Conservation (phyloP, 1,284 basidiomycete species). For the Meripilus lineatus region DNA sequence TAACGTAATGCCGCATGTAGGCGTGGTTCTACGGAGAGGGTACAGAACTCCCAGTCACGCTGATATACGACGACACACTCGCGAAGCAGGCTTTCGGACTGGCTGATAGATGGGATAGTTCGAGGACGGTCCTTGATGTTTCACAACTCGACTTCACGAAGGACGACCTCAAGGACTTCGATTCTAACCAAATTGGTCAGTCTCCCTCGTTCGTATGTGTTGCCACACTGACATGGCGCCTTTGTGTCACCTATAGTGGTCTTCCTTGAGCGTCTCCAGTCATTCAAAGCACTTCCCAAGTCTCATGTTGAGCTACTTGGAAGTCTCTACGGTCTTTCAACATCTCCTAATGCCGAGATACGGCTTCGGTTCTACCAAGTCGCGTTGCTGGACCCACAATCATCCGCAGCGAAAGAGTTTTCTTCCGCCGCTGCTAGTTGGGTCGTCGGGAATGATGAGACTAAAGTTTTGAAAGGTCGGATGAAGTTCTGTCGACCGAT, state of each 20-base stretch:
- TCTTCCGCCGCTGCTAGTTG: constrained; percentile 54
- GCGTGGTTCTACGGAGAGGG: constrained; percentile 89
- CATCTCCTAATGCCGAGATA: constrained; percentile 65
- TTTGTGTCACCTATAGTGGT: constrained; percentile 41
- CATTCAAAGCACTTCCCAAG: constrained; percentile 49
- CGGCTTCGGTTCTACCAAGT: constrained; percentile 68
- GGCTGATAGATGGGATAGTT: constrained; percentile 73
- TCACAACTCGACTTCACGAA: constrained; percentile 45
- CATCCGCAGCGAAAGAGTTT: constrained; percentile 44
- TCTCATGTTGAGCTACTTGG: constrained; percentile 54
- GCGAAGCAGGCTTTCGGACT: constrained; percentile 69
- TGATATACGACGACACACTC: constrained; percentile 81
- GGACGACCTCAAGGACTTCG: constrained; percentile 53
- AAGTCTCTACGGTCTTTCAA: constrained; percentile 45
- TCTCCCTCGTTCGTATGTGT: too few relatives aligned
- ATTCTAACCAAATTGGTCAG: constrained; percentile 65
- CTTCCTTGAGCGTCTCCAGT: constrained; percentile 69
- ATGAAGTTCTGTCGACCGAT: constrained; percentile 83
- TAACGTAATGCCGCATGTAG: constrained; percentile 30
- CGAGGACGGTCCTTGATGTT: constrained; percentile 45
- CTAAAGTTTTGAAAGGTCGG: constrained; percentile 60
- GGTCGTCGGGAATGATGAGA: constrained; percentile 62
- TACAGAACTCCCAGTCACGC: constrained; percentile 68
- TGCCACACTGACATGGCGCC: too few relatives aligned
- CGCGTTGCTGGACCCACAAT: constrained; percentile 46